Base-by-base conservation (phyloP, 306 rosid species). In the Acacia confusa region DNA sequence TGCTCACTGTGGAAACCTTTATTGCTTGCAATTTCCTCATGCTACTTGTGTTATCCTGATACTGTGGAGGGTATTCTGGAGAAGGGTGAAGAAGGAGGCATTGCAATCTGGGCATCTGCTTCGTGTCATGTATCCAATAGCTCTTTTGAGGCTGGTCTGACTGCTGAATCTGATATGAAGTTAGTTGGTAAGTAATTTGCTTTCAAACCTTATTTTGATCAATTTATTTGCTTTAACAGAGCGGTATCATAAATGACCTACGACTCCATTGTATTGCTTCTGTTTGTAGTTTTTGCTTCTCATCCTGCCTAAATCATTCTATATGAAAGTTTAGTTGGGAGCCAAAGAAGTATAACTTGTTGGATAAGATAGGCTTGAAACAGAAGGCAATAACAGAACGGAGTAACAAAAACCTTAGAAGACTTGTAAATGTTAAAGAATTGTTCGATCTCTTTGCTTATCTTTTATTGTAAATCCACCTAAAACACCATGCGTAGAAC, bases 1-100 rank as follows among this genome's bases (percentile, higher is more conserved):
- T 63, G 81, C 77, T 64, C 97, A 64, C 88, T 90, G 17, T 94
- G 96, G 97, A 94, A 94, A 85, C 94, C 98, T 69, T 81, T 94
- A 52, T 76, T 92, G 88, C 93, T 94, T 78, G 91, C 92, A 76
- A 84, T 92, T 73, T 84, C 96, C 81, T 90, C 98, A 53, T 94
- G 98, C 88, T 94, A 92, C 84, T 72, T 94, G 84, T 89, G 94
- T 81, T 88, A 82, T 91, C 98, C 97, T 74, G 93, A 91, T 72
- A 66, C 77, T 74, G 85, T 94, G 63, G 92, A 91, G 89, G 86
- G 90, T 77, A 72, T 91, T 77, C 77, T 94, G 85, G 94, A 92
- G 77, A 88, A 91, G 82, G 88, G 76, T 74, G 90, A 84, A 82
- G 82, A 77, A 40, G 90, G 91, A 81, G 94, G 94, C 69, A 60